Conservation (phyloP, 2,329 filamentous ascomycete species). For the Epichloe typhina region DNA sequence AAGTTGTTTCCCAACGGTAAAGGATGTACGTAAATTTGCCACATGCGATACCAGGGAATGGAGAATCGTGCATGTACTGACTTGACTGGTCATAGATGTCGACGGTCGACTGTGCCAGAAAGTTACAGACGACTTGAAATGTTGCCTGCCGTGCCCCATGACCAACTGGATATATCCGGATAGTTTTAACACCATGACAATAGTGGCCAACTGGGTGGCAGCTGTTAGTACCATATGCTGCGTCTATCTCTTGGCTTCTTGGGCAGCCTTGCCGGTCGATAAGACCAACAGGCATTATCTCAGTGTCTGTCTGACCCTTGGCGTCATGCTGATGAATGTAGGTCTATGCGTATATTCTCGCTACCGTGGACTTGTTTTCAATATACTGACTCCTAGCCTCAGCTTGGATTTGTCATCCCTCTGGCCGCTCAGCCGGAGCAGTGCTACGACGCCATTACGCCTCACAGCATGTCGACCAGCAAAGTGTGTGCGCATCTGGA, state of each 20-base stretch:
- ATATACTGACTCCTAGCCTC: slow-evolving; percentile 10
- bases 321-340: slow-evolving; percentile 67
- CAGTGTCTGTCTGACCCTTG: slow-evolving; percentile 71
- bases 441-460: slow-evolving; percentile 84
- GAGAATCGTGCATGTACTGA: neutral
- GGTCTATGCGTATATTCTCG: slow-evolving; percentile 18
- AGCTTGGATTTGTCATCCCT: slow-evolving; percentile 86
- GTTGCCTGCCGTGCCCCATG: slow-evolving; percentile 84
- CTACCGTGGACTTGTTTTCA: neutral
- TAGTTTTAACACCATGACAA: slow-evolving; percentile 44
- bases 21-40: slow-evolving; percentile 43
- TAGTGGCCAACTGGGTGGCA: slow-evolving; percentile 70
- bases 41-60: slow-evolving; percentile 4
- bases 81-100: slow-evolving; percentile 31
- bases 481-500: slow-evolving; percentile 74
- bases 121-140: slow-evolving; percentile 39
- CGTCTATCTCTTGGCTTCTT: slow-evolving; percentile 66
- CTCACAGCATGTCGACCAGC: slow-evolving; percentile 77
- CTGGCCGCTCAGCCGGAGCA: slow-evolving; percentile 65
- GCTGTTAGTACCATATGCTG: slow-evolving; percentile 60
- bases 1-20: slow-evolving; percentile 42
- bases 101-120: slow-evolving; percentile 41
- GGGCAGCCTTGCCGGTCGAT: slow-evolving; percentile 66
- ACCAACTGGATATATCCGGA: slow-evolving; percentile 61
- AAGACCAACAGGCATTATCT: slow-evolving; percentile 89